Evolutionary conservation across 2,329 filamentous ascomycete species (phyloP), one percentile per base, ranked within the genome.

Genomic region (Aspergillus sclerotialis): DNA sequence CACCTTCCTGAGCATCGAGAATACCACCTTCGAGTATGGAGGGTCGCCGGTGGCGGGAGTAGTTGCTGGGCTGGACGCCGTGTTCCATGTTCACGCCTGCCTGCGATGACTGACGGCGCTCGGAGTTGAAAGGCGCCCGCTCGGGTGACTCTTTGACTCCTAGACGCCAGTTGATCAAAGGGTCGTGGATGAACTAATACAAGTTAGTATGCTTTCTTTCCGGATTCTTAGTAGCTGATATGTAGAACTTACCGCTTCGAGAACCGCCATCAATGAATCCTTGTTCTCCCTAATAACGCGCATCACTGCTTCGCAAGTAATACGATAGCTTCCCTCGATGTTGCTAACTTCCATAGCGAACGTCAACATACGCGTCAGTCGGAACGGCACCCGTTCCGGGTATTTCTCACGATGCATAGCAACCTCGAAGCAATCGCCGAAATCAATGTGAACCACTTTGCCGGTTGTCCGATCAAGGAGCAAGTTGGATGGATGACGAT

Each of bases 341-440:
- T 99, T 99, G 74, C 89, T 95, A 36, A 98, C 92, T 67, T 99
- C 92, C 92, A 99, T 98, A 14, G 93, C 93, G 58, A 95, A 98
- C 0, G 93, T 99, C 64, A 98, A 78, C 92, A 99, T 99, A 48
- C 92, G 79, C 2, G 92, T 99, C 30, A 99, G 72, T 38, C 93
- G 82, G 84, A 99, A 99, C 0, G 92, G 93, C 38, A 98, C 92
- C 33, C 90, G 75, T 64, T 99, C 92, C 0, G 92, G 92, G 56
- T 95, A 99, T 62, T 98, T 98, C 64, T 99, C 93, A 48, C 93
- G 84, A 68, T 98, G 93, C 89, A 95, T 98, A 16, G 93, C 92
- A 34, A 98, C 87, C 63, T 99, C 92, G 67, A 99, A 99, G 61
- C 92, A 99, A 67, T 98, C 92, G 50, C 92, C 93, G 53, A 98